A percentile compares a stretch with the other conserved stretches of the same genome.
These are phyloP conservation scores for Cyberlindnera petersonii DNA, from an alignment of 805 yeast species.

Conservation along the genomic window DNA sequence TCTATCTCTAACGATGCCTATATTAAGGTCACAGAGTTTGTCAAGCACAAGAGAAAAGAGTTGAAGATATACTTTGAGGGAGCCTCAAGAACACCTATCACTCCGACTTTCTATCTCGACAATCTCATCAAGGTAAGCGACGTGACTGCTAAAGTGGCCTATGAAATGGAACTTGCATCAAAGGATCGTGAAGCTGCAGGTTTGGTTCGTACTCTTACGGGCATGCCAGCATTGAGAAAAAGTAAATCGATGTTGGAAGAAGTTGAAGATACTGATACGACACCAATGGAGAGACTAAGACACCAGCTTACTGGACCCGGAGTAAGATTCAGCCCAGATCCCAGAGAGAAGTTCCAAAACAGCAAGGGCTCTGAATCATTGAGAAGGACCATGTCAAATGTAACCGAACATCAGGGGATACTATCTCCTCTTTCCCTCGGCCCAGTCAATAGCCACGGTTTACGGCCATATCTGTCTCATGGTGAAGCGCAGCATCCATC, in stretches of 20 bases:
- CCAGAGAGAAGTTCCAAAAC: background rate
- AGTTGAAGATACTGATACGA: slow-evolving; percentile 7
- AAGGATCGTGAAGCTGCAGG: slow-evolving; percentile 33
- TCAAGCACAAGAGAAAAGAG: slow-evolving; percentile 6
- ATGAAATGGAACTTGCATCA: slow-evolving; percentile 31
- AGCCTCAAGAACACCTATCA: background rate
- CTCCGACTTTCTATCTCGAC: slow-evolving; percentile 5
- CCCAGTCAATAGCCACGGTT: background rate
- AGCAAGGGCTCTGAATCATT: background rate
- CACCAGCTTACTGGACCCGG: slow-evolving; percentile 6
- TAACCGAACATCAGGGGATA: background rate
- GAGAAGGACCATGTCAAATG: slow-evolving; percentile 12
- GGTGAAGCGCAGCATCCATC: slow-evolving; percentile 3
- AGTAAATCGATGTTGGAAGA: slow-evolving; percentile 28
- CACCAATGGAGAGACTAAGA: slow-evolving; percentile 2
- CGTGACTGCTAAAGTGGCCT: slow-evolving; percentile 19
- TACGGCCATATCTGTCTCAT: slow-evolving; percentile 16
- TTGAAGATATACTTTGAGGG: slow-evolving; percentile 4
- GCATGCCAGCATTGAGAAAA: slow-evolving; percentile 26
- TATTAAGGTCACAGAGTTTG: slow-evolving; percentile 4
- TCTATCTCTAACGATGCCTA: too few species aligned
- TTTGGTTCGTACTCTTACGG: slow-evolving; percentile 40
- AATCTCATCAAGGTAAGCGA: slow-evolving; percentile 24
- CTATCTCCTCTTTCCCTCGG: background rate
- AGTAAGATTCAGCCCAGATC: background rate